Percentiles rank a stretch among this genome's conserved stretches.
These are phyloP conservation scores for Syzygium syzygioides DNA, from an alignment of 441 rosid species.

Conservation along the genomic window DNA sequence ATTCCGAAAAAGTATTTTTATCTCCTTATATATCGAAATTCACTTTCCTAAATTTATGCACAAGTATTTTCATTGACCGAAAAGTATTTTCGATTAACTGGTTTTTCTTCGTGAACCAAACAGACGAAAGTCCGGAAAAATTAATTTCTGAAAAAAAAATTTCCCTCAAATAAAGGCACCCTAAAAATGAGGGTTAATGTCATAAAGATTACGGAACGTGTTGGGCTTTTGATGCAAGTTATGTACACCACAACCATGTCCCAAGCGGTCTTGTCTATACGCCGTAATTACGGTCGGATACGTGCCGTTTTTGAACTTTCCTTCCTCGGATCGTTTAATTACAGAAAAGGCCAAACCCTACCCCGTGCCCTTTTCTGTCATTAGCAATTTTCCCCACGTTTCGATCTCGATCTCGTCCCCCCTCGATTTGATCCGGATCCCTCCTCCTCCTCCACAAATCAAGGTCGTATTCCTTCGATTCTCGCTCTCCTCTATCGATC, in stretches of 20 bases:
- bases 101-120: too few species aligned
- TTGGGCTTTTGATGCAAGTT: conserved; percentile 10
- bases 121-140: too few species aligned
- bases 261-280: neutral
- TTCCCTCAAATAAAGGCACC: too few species aligned
- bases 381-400: conserved; percentile 3
- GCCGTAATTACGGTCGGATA: neutral
- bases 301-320: conserved; percentile 12
- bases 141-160: too few species aligned
- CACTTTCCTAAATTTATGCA: too few species aligned
- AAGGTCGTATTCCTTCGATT: neutral
- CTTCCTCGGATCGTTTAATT: conserved; percentile 3
- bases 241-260: neutral
- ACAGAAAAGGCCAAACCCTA: conserved; percentile 12
- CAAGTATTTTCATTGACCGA: too few species aligned
- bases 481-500: conserved; percentile 7
- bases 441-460: conserved; percentile 1
- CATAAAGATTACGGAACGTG: neutral
- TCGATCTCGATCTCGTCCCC: neutral
- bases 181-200: neutral
- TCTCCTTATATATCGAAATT: too few species aligned
- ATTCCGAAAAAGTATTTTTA: too few species aligned
- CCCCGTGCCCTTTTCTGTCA: conserved; percentile 19
- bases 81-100: too few species aligned
- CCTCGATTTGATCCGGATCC: conserved; percentile 6